Percentiles rank a stretch among this genome's conserved stretches.
Conservation (phyloP, 306 rosid species). For the Prunus padus region DNA sequence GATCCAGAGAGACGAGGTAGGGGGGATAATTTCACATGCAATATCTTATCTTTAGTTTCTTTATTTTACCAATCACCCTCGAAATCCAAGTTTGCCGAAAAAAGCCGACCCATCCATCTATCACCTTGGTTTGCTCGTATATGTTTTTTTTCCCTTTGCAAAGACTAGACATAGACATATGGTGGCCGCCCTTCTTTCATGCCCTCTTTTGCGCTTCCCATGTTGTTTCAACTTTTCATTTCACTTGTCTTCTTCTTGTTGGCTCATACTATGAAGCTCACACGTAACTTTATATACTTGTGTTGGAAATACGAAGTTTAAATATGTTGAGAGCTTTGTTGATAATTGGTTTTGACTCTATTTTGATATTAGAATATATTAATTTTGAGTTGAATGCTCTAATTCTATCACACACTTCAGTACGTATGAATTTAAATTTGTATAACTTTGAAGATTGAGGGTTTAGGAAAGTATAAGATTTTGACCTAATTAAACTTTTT, state of each 20-base stretch:
- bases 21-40: not conserved
- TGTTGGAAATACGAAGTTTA: too few relatives aligned
- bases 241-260: not conserved
- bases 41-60: not conserved
- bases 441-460: too few relatives aligned
- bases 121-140: not conserved
- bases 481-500: not conserved
- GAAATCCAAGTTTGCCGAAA: constrained; percentile 4
- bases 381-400: too few relatives aligned
- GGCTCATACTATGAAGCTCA: not conserved
- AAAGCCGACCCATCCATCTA: constrained; percentile 4
- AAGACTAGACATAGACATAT: not conserved
- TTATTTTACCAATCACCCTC: not conserved
- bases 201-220: constrained; percentile 8
- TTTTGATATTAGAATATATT: too few relatives aligned
- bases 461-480: too few relatives aligned
- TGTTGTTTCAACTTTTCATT: constrained; percentile 12
- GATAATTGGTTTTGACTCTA: too few relatives aligned
- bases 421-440: too few relatives aligned
- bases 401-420: too few relatives aligned
- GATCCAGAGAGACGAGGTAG: not conserved
- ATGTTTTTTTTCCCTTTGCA: not conserved
- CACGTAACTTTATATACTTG: not conserved
- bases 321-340: too few relatives aligned
- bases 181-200: constrained; percentile 2